Evolutionary conservation across 768 basidiomycete genomes (phyloP).

Genomic region (Termitomyces bulborhizus): DNA sequence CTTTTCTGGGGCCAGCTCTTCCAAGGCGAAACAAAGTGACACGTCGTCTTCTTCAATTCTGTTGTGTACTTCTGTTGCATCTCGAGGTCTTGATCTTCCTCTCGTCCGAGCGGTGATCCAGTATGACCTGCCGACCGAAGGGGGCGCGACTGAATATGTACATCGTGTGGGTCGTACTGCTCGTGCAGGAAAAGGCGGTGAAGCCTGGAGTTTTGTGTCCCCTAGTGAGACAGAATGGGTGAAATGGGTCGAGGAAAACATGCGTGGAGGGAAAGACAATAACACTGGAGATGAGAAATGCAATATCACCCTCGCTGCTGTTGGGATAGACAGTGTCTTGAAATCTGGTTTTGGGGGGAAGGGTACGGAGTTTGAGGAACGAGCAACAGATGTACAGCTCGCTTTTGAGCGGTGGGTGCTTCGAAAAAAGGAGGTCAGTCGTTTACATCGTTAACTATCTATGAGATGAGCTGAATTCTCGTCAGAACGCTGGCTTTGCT

Average conservation of each 20-base stretch:
- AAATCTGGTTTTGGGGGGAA: slow-evolving; percentile 82
- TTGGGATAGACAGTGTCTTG: slow-evolving; percentile 66
- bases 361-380: slow-evolving; percentile 71
- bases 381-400: slow-evolving; percentile 94
- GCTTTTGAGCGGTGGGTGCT: slow-evolving; percentile 94
- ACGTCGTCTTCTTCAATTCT: slow-evolving; percentile 54
- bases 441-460: not conserved
- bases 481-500: slow-evolving; percentile 70
- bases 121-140: slow-evolving; percentile 96
- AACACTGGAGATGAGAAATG: slow-evolving; percentile 23
- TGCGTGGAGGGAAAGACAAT: slow-evolving; percentile 46
- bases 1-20: slow-evolving; percentile 51
- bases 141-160: slow-evolving; percentile 93
- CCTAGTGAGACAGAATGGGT: slow-evolving; percentile 90
- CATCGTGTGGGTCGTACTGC: slow-evolving; percentile 97
- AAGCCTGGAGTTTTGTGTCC: slow-evolving; percentile 89
- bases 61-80: slow-evolving; percentile 94
- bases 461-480: slow-evolving; percentile 2
- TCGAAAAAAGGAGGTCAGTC: slow-evolving; percentile 57
- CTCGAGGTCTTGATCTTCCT: slow-evolving; percentile 95
- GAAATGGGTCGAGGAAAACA: slow-evolving; percentile 79
- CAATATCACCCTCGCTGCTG: slow-evolving; percentile 48
- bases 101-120: slow-evolving; percentile 93
- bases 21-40: slow-evolving; percentile 20
- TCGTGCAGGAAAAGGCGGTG: slow-evolving; percentile 91